Conservation (phyloP, 1,139 yeast genomes). For the Yamadazyma atlantica region DNA sequence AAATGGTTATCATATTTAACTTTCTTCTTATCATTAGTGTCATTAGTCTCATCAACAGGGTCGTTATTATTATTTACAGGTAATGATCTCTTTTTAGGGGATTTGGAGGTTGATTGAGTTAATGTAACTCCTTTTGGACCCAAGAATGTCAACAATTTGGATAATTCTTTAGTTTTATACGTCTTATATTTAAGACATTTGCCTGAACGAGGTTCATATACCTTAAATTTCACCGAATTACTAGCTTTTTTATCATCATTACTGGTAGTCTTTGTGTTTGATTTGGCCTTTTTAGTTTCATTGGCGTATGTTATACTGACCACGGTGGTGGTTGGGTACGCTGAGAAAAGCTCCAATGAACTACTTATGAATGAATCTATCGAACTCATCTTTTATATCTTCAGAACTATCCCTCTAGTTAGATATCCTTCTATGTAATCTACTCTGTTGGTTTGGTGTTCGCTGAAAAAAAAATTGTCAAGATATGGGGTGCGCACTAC, state of each 20-base stretch:
- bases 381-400: slow-evolving; percentile 5
- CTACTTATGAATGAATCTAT: slow-evolving; percentile 38
- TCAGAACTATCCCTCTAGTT: neutral
- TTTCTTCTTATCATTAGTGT: slow-evolving; percentile 3
- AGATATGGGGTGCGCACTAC: neutral
- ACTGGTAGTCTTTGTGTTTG: slow-evolving; percentile 5
- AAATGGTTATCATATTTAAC: slow-evolving; percentile 16
- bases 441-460: too few species aligned
- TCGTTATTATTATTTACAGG: slow-evolving; percentile 1
- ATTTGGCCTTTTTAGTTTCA: slow-evolving; percentile 21
- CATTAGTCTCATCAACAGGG: slow-evolving; percentile 6
- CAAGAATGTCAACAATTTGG: slow-evolving; percentile 73
- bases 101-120: slow-evolving; percentile 14
- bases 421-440: too few species aligned
- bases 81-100: slow-evolving; percentile 10
- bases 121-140: slow-evolving; percentile 77
- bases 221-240: slow-evolving; percentile 57
- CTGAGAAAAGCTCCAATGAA: slow-evolving; percentile 33
- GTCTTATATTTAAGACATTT: slow-evolving; percentile 64
- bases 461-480: neutral
- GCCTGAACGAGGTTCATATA: slow-evolving; percentile 72
- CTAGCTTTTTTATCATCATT: slow-evolving; percentile 21
- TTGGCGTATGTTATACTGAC: slow-evolving; percentile 41
- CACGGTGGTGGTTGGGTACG: slow-evolving; percentile 39
- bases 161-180: slow-evolving; percentile 70